Evolutionary conservation across 164 flowering plant species (phyloP).

Genomic region (Vitis rupestris): DNA sequence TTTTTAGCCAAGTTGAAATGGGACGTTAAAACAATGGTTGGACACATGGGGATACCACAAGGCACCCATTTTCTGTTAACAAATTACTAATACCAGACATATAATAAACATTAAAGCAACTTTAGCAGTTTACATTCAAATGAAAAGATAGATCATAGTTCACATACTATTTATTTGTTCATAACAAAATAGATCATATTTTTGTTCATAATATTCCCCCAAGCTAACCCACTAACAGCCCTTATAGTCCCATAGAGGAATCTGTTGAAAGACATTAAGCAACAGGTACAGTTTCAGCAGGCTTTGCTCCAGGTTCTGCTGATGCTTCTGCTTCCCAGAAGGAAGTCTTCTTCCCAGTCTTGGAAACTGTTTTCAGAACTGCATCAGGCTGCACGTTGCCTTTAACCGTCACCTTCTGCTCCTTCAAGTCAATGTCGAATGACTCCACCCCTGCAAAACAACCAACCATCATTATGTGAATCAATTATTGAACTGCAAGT

Average conservation of each 20-base stretch:
- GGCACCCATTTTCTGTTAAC: no score
- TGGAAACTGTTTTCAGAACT: slow-evolving; percentile 81
- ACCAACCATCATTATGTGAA: no score
- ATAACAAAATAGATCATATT: slow-evolving; percentile 14
- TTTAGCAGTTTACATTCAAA: no score
- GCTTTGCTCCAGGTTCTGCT: slow-evolving; percentile 29
- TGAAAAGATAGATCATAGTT: no score
- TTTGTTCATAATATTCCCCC: not conserved
- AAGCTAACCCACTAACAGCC: not conserved
- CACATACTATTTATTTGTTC: no score
- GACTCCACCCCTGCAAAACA: slow-evolving; percentile 69
- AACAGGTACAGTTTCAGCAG: slow-evolving; percentile 28
- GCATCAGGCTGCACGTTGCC: slow-evolving; percentile 82
- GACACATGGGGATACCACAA: no score
- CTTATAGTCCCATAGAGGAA: not conserved
- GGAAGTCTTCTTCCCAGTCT: slow-evolving; percentile 84
- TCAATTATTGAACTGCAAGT: no score
- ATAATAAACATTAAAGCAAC: no score
- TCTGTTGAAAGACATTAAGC: slow-evolving; percentile 8
- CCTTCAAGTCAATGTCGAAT: slow-evolving; percentile 69
- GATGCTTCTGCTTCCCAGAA: slow-evolving; percentile 74
- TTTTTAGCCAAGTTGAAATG: no score
- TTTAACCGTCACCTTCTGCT: slow-evolving; percentile 88
- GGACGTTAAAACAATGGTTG: no score
- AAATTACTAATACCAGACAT: no score